These are phyloP conservation scores for Saksenaea vasiformis DNA, from an alignment of 371 early-diverging fungal species.

Conservation along the genomic window DNA sequence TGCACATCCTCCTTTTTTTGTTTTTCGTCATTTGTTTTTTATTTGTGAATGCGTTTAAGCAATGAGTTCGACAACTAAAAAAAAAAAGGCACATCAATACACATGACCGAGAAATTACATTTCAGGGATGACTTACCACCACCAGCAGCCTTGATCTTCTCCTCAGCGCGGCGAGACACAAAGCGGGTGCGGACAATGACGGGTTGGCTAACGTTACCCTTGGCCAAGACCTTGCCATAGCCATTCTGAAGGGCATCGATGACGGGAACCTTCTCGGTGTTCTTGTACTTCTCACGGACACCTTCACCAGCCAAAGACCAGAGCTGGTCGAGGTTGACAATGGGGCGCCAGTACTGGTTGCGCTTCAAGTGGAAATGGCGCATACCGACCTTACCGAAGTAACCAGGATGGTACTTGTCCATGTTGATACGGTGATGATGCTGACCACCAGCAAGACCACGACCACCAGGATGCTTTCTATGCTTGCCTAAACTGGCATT, in stretches of 20 bases:
- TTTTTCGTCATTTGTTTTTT: conserved; percentile 3
- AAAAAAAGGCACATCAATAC: not conserved
- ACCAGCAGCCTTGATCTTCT: conserved; percentile 99
- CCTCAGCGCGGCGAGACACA: conserved; percentile 94
- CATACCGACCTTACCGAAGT: conserved; percentile 99
- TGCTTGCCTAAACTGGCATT: conserved; percentile 77
- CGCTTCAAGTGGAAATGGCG: conserved; percentile 98
- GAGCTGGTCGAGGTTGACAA: conserved; percentile 93
- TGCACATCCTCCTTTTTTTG: too few species aligned
- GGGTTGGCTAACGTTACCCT: conserved; percentile 94
- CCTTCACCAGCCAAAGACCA: conserved; percentile 95
- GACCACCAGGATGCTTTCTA: conserved; percentile 99
- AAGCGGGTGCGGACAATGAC: conserved; percentile 98
- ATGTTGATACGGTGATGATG: conserved; percentile 99
- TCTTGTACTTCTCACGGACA: conserved; percentile 84
- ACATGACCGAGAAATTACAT: not conserved
- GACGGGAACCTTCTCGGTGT: conserved; percentile 92
- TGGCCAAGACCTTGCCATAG: conserved; percentile 97
- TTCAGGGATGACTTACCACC: conserved; percentile 62
- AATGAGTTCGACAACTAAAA: conserved; percentile 50
- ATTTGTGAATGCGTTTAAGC: conserved; percentile 33
- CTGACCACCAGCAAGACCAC: conserved; percentile 99
- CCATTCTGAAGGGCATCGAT: conserved; percentile 92
- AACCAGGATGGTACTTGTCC: conserved; percentile 89
- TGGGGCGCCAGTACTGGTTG: conserved; percentile 87